These are phyloP conservation scores for Corinectria fuckeliana DNA, from an alignment of 2,329 filamentous ascomycete genomes.

Conservation along the genomic window DNA sequence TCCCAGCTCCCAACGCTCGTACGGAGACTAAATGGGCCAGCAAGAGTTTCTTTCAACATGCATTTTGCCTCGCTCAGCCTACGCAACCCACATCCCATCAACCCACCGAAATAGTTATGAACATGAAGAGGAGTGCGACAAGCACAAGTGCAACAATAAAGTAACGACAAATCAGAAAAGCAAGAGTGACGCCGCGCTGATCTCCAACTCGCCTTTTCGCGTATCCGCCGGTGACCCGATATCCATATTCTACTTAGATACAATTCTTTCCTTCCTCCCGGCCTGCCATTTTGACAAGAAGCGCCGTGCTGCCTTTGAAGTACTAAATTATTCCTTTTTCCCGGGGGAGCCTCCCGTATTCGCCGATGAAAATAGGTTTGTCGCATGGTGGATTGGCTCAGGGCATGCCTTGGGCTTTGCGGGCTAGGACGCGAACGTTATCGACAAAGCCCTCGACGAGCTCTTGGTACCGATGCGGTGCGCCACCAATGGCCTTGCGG, in stretches of 20 bases:
- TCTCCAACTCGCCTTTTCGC: constrained; percentile 20
- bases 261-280: constrained; percentile 7
- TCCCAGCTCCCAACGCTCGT: not conserved
- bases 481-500: constrained; percentile 56
- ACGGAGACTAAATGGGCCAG: not conserved
- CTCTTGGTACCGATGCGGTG: constrained; percentile 67
- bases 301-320: not conserved
- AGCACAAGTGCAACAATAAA: constrained; percentile 6
- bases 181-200: constrained; percentile 28
- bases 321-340: constrained; percentile 3
- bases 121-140: constrained; percentile 11
- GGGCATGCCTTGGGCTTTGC: constrained; percentile 47
- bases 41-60: not conserved
- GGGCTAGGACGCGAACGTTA: constrained; percentile 69
- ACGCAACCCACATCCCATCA: constrained; percentile 3
- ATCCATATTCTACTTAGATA: constrained; percentile 21
- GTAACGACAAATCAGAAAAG: constrained; percentile 8
- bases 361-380: constrained; percentile 1
- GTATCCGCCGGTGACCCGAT: constrained; percentile 11
- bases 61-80: constrained; percentile 6
- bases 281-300: not conserved
- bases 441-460: constrained; percentile 77
- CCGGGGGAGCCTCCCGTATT: not conserved
- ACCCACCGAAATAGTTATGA: not conserved
- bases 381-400: not conserved